A percentile compares a stretch with the other conserved stretches of the same genome.
These are phyloP conservation scores for Trichoderma asperelloides DNA, from an alignment of 495 filamentous ascomycete species.

Conservation along the genomic window DNA sequence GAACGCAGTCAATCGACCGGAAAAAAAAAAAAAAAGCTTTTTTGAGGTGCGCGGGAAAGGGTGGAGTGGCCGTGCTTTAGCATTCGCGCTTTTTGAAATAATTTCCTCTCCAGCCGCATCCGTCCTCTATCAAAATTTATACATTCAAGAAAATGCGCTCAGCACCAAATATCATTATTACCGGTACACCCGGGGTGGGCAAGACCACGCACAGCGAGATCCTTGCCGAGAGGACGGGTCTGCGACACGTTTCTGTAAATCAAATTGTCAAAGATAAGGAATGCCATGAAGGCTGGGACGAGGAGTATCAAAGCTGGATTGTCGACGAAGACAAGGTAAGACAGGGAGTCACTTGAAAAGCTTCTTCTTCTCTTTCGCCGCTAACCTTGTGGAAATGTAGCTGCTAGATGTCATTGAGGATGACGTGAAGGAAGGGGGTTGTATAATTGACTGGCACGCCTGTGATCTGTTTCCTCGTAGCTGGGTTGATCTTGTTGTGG, in stretches of 20 bases:
- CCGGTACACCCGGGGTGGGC: conserved; percentile 90
- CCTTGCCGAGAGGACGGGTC: conserved; percentile 51
- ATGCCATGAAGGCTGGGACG: conserved; percentile 78
- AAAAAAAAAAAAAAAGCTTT: background rate
- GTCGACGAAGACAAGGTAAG: conserved; percentile 92
- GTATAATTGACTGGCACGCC: conserved; percentile 95
- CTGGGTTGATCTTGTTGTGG: conserved; percentile 93
- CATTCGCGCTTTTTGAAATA: background rate
- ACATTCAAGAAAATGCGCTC: conserved; percentile 17
- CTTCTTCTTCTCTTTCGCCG: background rate
- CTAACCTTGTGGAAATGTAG: conserved; percentile 30
- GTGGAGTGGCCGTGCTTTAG: background rate
- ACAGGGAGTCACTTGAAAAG: background rate
- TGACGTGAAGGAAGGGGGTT: conserved; percentile 68
- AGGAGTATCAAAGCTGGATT: conserved; percentile 78
- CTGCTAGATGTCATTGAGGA: conserved; percentile 85
- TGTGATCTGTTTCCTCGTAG: conserved; percentile 91
- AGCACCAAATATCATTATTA: conserved; percentile 82
- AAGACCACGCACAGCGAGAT: conserved; percentile 84
- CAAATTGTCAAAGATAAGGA: conserved; percentile 74
- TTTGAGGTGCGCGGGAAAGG: background rate
- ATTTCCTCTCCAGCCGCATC: background rate
- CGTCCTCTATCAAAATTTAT: background rate
- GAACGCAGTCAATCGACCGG: background rate
- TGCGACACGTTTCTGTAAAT: conserved; percentile 84